These are phyloP conservation scores for Tinospora cordifolia DNA, from an alignment of 164 flowering plant genomes.

Conservation along the genomic window DNA sequence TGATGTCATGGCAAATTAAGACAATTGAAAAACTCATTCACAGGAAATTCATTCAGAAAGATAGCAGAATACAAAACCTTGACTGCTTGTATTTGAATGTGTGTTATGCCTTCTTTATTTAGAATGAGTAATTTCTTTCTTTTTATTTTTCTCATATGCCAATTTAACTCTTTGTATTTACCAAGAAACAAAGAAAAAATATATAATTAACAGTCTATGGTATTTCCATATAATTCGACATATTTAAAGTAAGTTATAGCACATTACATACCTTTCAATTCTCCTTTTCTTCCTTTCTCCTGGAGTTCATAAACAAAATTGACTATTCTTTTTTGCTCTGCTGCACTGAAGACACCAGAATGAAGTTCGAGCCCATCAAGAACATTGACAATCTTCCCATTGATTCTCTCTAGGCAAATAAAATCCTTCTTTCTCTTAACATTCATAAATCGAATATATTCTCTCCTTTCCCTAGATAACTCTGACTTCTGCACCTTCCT, in stretches of 20 bases:
- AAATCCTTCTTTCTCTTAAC: conserved; percentile 71
- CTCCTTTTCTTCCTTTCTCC: conserved; percentile 62
- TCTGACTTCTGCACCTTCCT: conserved; percentile 30
- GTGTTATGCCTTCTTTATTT: too few species aligned
- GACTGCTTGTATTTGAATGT: too few species aligned
- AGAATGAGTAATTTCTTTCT: too few species aligned
- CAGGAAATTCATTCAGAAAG: too few species aligned
- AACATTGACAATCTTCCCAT: conserved; percentile 59
- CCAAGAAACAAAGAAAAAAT: not conserved
- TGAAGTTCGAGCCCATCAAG: conserved; percentile 88
- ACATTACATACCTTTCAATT: conserved; percentile 51
- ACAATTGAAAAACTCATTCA: too few species aligned
- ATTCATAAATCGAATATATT: conserved; percentile 53
- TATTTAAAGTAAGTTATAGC: not conserved
- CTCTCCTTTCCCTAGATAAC: conserved; percentile 68
- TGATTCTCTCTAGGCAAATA: conserved; percentile 63
- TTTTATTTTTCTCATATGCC: too few species aligned
- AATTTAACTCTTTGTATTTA: not conserved
- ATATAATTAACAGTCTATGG: not conserved
- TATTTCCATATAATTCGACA: not conserved
- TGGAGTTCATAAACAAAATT: conserved; percentile 49
- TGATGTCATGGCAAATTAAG: too few species aligned
- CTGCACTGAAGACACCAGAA: conserved; percentile 68
- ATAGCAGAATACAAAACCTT: too few species aligned
- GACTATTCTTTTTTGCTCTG: conserved; percentile 82